Evolutionary conservation across 257 asterid species (phyloP).

Genomic region (Prunella vulgaris): DNA sequence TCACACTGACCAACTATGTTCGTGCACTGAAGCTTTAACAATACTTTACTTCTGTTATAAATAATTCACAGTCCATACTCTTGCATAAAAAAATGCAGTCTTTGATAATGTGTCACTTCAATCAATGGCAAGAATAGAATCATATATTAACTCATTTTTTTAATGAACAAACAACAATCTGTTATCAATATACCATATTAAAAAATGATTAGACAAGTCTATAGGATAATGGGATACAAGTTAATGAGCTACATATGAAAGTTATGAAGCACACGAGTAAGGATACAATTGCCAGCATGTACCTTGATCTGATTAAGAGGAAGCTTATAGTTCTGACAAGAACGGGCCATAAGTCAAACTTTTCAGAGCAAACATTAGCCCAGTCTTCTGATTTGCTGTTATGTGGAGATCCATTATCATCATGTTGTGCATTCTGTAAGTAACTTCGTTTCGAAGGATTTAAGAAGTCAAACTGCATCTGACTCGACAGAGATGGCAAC

Average conservation of each 20-base stretch:
- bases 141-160: not conserved
- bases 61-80: too few relatives aligned
- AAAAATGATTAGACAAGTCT: not conserved
- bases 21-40: not conserved
- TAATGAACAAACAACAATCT: not conserved
- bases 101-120: not conserved
- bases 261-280: not conserved
- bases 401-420: conserved; percentile 28
- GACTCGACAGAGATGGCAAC: conserved; percentile 37
- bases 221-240: not conserved
- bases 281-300: conserved; percentile 8
- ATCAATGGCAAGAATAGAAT: not conserved
- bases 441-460: conserved; percentile 50
- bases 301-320: conserved; percentile 71
- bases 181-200: not conserved
- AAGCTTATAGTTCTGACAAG: conserved; percentile 74
- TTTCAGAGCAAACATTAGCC: conserved; percentile 25
- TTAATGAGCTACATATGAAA: not conserved
- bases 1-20: not conserved
- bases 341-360: conserved; percentile 56
- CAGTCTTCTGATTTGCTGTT: conserved; percentile 26
- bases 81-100: too few relatives aligned
- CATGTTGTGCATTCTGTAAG: conserved; percentile 22
- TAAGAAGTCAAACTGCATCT: conserved; percentile 48
- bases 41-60: too few relatives aligned